Evolutionary conservation across 106 monocot genomes (phyloP), one percentile per base, ranked within the genome.

Genomic region (Phalaenopsis aphrodite): DNA sequence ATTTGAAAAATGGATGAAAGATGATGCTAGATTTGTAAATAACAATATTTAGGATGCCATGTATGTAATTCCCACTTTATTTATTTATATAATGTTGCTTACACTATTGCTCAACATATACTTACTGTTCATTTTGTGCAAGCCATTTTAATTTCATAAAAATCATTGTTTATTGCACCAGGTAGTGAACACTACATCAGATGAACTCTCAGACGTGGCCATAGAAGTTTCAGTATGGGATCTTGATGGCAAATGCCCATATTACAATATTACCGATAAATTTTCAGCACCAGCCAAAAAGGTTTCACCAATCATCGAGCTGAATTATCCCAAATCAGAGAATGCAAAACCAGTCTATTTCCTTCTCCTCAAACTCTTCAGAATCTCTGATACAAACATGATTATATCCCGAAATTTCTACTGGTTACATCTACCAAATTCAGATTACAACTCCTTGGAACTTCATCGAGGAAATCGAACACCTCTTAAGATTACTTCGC

Each of bases 161-260:
- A 41, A 38, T 69, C 38, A 19, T 47, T 58, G 36, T 55, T 19
- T 75, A n/a, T 52, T 12, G 72, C 83, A 21, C 42, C 79, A 98
- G 98, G 92, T 94, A 24, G 92, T 94, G 18, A 98, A 94, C 84
- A 98, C 94, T 41, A 92, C 92, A 68, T 67, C 87, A 16, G 81
- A 86, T 47, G 88, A 89, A 78, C 89, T 98, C 56, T 79, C 86
- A 21, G 78, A 86, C 77, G 56, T 92, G 47, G 90, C 94, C 36
- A 79, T 98, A 43, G 98, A 98, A 89, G 75, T 89, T 67, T 98
- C 98, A 42, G 92, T 91, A 4, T 98, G 98, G 98, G 92, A 91
- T 75, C 81, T 98, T 15, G 92, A 94, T 36, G 98, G 98, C 24
- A 48, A 19, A 14, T 98, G 92, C 73, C 88, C 89, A 18, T 92